A percentile compares a stretch with the other conserved stretches of the same genome.
Evolutionary conservation across 2,329 filamentous ascomycete genomes (phyloP).

Genomic region (Colletotrichum lini): DNA sequence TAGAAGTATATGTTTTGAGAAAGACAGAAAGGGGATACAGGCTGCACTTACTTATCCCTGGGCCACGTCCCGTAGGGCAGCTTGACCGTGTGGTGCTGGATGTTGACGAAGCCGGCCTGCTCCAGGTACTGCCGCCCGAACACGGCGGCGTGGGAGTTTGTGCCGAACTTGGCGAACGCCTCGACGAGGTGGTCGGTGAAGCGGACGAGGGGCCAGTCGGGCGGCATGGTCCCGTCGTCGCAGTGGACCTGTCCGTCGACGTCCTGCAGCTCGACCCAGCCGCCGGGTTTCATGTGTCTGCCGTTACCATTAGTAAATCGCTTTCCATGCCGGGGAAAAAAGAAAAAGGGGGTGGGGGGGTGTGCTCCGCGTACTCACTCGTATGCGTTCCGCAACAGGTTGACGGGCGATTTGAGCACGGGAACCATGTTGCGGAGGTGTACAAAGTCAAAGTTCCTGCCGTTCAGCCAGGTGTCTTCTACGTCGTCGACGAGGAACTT

Average conservation of each 20-base stretch:
- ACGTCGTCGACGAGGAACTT: constrained; percentile 56
- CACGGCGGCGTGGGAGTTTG: constrained; percentile 55
- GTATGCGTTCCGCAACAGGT: constrained; percentile 49
- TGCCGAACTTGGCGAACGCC: constrained; percentile 55
- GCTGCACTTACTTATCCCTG: constrained; percentile 51
- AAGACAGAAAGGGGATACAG: no score
- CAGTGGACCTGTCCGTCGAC: constrained; percentile 57
- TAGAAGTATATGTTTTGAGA: no score
- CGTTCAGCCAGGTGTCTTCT: constrained; percentile 50
- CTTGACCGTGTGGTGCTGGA: constrained; percentile 56
- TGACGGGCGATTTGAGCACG: constrained; percentile 52
- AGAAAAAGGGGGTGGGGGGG: no score
- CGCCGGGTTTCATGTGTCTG: constrained; percentile 59
- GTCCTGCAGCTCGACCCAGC: constrained; percentile 63
- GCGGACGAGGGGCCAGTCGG: constrained; percentile 51
- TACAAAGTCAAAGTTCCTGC: constrained; percentile 48
- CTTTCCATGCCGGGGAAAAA: neutral
- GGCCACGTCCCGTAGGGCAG: constrained; percentile 65
- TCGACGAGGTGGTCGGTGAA: constrained; percentile 54
- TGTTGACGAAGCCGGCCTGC: constrained; percentile 58
- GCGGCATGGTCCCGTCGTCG: constrained; percentile 54
- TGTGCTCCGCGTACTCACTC: constrained; percentile 42
- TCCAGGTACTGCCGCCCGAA: constrained; percentile 54
- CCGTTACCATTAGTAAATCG: neutral
- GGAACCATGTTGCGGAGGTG: constrained; percentile 58